phyloP scores from a whole-genome alignment of 2,329 filamentous ascomycete species.

The Leptographium lundbergii region DNA sequence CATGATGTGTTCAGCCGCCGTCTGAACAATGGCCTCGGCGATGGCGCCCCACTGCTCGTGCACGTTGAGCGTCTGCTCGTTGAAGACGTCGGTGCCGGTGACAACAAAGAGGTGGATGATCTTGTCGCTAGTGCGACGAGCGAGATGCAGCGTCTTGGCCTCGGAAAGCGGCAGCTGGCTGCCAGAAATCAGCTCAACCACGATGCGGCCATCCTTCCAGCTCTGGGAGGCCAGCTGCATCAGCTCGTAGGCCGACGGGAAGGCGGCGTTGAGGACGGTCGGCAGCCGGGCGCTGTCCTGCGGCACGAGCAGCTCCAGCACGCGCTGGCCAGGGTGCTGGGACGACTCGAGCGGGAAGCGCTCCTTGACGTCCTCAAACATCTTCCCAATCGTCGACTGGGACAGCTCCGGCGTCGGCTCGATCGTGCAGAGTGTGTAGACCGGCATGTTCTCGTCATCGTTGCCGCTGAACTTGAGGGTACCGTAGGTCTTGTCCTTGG shows the following conservation, averaged over 20 bases:
- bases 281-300: not conserved
- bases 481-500: not conserved
- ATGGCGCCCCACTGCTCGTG: slow-evolving; percentile 11
- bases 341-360: slow-evolving; percentile 7
- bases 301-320: slow-evolving; percentile 1
- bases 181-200: slow-evolving; percentile 6
- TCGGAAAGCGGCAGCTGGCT: slow-evolving; percentile 7
- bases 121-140: not conserved
- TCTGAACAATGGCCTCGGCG: slow-evolving; percentile 13
- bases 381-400: slow-evolving; percentile 14
- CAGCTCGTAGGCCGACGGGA: slow-evolving; percentile 2
- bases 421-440: slow-evolving; percentile 5
- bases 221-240: not conserved
- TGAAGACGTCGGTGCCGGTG: not conserved
- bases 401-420: slow-evolving; percentile 10
- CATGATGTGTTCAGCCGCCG: slow-evolving; percentile 11
- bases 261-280: not conserved
- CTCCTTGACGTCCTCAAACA: slow-evolving; percentile 18
- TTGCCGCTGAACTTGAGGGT: not conserved
- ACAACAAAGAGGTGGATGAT: slow-evolving; percentile 5
- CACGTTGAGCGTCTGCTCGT: slow-evolving; percentile 6
- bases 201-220: slow-evolving; percentile 4
- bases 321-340: slow-evolving; percentile 6
- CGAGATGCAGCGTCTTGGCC: slow-evolving; percentile 6
- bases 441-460: not conserved